Evolutionary conservation across 2,329 filamentous ascomycete genomes (phyloP).

Genomic region (Fusarium chlamydosporum): DNA sequence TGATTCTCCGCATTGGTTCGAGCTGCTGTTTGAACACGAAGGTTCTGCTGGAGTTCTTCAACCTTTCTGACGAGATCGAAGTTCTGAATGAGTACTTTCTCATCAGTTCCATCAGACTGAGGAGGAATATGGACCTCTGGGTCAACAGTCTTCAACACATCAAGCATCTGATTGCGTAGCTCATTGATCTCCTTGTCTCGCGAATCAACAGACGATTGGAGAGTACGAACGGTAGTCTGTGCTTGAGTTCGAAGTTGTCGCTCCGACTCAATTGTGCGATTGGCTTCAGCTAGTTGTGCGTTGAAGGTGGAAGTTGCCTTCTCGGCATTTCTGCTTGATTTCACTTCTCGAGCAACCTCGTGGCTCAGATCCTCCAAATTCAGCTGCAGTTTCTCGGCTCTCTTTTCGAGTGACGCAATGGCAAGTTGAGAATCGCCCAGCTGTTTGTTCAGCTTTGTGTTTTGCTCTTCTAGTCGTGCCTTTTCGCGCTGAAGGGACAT

Average conservation of each 20-base stretch:
- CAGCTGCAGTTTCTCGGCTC: conserved; percentile 91
- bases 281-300: conserved; percentile 88
- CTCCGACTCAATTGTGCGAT: conserved; percentile 91
- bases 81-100: conserved; percentile 77
- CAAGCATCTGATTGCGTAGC: conserved; percentile 82
- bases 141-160: conserved; percentile 89
- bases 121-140: conserved; percentile 76
- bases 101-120: conserved; percentile 70
- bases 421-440: conserved; percentile 87
- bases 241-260: conserved; percentile 87
- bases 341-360: conserved; percentile 89
- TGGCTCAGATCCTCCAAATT: conserved; percentile 93
- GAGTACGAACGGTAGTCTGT: conserved; percentile 84
- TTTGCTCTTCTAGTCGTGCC: conserved; percentile 84
- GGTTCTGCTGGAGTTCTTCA: conserved; percentile 88
- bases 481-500: conserved; percentile 86
- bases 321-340: conserved; percentile 89
- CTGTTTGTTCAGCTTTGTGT: conserved; percentile 83
- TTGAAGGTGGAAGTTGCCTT: conserved; percentile 85
- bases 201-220: conserved; percentile 83
- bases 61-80: conserved; percentile 90
- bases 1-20: conserved; percentile 87
- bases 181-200: conserved; percentile 86
- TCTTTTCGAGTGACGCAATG: conserved; percentile 89
- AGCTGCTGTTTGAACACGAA: conserved; percentile 85